These are phyloP conservation scores for Penicillium fimorum DNA, from an alignment of 495 filamentous ascomycete genomes.

Conservation along the genomic window DNA sequence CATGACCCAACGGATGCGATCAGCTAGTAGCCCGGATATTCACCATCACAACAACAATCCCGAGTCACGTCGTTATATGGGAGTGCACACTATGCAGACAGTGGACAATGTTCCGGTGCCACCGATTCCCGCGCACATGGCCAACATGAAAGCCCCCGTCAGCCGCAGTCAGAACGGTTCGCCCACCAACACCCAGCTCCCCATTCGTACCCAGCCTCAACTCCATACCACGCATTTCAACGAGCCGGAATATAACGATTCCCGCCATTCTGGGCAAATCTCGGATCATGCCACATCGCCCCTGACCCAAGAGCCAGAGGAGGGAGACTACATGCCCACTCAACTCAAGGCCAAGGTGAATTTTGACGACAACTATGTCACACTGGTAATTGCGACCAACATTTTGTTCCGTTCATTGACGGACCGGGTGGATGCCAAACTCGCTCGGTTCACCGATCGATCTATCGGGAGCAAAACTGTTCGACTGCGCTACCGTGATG, in stretches of 20 bases:
- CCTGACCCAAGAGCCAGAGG: conserved; percentile 35
- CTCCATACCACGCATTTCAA: conserved; percentile 38
- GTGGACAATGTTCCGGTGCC: conserved; percentile 66
- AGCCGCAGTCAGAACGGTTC: conserved; percentile 69
- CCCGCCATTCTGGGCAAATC: conserved; percentile 25
- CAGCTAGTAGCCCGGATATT: conserved; percentile 69
- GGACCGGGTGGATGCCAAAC: conserved; percentile 95
- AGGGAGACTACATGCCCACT: conserved; percentile 44
- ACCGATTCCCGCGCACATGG: conserved; percentile 60
- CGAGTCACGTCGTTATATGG: conserved; percentile 49
- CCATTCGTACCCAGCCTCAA: conserved; percentile 43
- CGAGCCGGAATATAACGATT: conserved; percentile 40
- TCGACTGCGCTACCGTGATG: conserved; percentile 85
- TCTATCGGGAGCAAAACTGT: conserved; percentile 75
- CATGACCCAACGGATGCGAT: conserved; percentile 58
- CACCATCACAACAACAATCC: conserved; percentile 48
- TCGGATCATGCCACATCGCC: conserved; percentile 42
- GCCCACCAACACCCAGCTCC: conserved; percentile 51
- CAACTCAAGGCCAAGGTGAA: conserved; percentile 95
- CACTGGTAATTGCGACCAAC: conserved; percentile 86
- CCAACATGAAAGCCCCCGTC: conserved; percentile 56
- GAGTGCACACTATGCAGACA: conserved; percentile 61
- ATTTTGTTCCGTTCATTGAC: conserved; percentile 89
- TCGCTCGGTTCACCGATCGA: conserved; percentile 75
- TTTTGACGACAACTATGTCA: conserved; percentile 79